Evolutionary conservation across 345 rosid species (phyloP).

Genomic region (Eucalyptus pumila): DNA sequence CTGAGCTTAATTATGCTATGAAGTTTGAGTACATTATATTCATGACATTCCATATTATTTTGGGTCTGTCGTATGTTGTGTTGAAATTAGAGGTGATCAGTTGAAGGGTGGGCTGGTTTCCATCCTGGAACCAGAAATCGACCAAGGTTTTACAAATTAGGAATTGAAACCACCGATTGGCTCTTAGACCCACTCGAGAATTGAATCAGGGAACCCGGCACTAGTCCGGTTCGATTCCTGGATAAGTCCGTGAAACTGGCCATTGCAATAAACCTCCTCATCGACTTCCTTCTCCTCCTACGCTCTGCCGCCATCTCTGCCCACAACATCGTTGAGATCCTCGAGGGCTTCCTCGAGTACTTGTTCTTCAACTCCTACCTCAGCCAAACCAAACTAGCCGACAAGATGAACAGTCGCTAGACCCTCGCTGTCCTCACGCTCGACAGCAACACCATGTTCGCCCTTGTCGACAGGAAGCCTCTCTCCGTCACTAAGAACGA

Average conservation of each 20-base stretch:
- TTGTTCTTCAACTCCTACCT: not conserved
- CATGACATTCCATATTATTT: rapidly evolving
- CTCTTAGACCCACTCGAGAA: not conserved
- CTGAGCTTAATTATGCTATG: not conserved
- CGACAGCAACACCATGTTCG: not conserved
- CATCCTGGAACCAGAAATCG: too few relatives aligned
- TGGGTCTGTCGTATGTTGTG: not conserved
- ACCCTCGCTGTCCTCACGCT: not conserved
- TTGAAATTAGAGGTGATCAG: not conserved
- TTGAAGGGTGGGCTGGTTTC: not conserved
- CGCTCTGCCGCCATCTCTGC: too few relatives aligned
- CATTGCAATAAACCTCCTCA: not conserved
- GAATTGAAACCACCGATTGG: rapidly evolving
- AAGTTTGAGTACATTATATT: too few relatives aligned
- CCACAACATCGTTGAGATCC: not conserved
- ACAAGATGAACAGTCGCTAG: not conserved
- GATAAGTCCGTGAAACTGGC: not conserved
- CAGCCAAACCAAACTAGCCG: not conserved
- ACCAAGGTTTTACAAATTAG: rapidly evolving
- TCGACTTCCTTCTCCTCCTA: not conserved
- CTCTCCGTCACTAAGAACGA: not conserved
- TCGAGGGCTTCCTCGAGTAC: too few relatives aligned
- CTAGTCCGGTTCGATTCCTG: not conserved
- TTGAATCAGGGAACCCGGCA: not conserved
- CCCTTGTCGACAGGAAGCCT: not conserved